phyloP scores from a whole-genome alignment of 306 rosid genomes.

The Ammopiptanthus mongolicus region DNA sequence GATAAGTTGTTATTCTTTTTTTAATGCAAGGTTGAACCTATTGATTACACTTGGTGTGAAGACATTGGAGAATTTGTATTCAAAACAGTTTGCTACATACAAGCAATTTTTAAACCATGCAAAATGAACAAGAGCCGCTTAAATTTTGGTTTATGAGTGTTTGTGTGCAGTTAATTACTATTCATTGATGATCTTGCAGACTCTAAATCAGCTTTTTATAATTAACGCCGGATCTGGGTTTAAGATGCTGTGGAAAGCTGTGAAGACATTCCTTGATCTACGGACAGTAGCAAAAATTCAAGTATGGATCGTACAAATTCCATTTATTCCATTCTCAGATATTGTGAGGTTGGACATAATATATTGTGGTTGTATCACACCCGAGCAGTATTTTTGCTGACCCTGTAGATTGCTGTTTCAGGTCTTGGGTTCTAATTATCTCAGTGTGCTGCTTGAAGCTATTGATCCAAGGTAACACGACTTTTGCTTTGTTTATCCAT shows the following conservation, averaged over 20 bases:
- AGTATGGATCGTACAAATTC: slow-evolving; percentile 33
- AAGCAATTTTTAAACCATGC: background rate
- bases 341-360: background rate
- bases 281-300: slow-evolving; percentile 77
- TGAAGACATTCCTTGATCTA: slow-evolving; percentile 63
- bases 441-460: slow-evolving; percentile 39
- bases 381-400: background rate
- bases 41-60: background rate
- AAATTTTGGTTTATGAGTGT: background rate
- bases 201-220: slow-evolving; percentile 64
- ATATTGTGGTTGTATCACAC: background rate
- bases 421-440: slow-evolving; percentile 74
- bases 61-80: background rate
- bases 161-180: background rate
- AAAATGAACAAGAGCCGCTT: background rate
- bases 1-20: background rate
- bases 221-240: slow-evolving; percentile 90
- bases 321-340: background rate
- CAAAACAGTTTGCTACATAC: background rate
- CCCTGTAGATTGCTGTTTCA: slow-evolving; percentile 25
- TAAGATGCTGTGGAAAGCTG: slow-evolving; percentile 75
- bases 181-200: slow-evolving; percentile 40
- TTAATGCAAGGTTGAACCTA: background rate
- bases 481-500: background rate
- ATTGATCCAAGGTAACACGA: slow-evolving; percentile 59